phyloP scores from a whole-genome alignment of 2,329 filamentous ascomycete species.

The Trichoderma aggressivum region DNA sequence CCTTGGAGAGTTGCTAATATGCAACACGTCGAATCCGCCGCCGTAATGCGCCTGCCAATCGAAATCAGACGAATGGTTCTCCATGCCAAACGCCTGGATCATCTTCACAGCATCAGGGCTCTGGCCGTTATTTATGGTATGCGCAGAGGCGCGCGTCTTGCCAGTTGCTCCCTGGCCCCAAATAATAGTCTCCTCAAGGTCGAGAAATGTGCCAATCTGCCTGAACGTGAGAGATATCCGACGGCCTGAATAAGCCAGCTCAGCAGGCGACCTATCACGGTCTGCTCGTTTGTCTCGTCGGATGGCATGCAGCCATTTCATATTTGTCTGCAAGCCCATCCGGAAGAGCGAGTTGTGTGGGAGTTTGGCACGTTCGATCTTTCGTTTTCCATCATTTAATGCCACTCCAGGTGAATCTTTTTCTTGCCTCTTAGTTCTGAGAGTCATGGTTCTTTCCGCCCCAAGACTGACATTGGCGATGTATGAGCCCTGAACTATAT shows the following conservation, averaged over 20 bases:
- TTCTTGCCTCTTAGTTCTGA: conserved; percentile 72
- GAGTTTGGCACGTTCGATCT: conserved; percentile 65
- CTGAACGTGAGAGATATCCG: conserved; percentile 93
- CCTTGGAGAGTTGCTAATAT: conserved; percentile 53
- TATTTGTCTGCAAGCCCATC: conserved; percentile 78
- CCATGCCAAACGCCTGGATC: conserved; percentile 75
- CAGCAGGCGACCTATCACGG: conserved; percentile 63
- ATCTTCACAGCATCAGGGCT: conserved; percentile 62
- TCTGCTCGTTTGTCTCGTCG: conserved; percentile 74
- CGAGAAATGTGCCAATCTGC: conserved; percentile 80
- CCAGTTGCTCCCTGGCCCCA: conserved; percentile 87
- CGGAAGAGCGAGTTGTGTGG: conserved; percentile 87
- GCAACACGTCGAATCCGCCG: conserved; percentile 76
- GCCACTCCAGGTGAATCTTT: conserved; percentile 35
- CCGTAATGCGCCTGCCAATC: conserved; percentile 77
- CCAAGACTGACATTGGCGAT: conserved; percentile 96
- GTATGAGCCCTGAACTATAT: conserved; percentile 74
- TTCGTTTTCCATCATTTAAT: conserved; percentile 40
- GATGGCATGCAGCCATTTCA: conserved; percentile 88
- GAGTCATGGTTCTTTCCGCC: conserved; percentile 82
- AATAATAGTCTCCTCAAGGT: conserved; percentile 61
- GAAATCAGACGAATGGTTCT: conserved; percentile 73
- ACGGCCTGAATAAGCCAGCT: conserved; percentile 69
- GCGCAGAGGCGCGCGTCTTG: conserved; percentile 61
- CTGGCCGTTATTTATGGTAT: conserved; percentile 66